These are phyloP conservation scores for Astrephomene gubernaculifera DNA, from an alignment of 139 green algal species.

Conservation along the genomic window DNA sequence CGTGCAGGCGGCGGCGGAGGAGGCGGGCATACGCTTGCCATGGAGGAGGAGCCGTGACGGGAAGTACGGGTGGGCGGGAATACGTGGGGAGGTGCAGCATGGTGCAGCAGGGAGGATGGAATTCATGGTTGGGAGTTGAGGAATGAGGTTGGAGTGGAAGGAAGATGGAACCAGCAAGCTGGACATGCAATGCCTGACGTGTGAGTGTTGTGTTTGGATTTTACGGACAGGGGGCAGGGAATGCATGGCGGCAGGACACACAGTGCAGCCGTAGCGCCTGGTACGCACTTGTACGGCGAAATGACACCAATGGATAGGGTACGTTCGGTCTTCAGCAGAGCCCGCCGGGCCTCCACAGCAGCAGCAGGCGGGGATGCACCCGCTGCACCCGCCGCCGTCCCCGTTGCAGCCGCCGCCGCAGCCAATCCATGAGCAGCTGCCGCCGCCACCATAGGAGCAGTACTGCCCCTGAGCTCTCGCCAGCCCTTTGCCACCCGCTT, in stretches of 20 bases:
- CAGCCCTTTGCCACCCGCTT: not conserved
- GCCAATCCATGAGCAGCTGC: not conserved
- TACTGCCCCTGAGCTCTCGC: not conserved
- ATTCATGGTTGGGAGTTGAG: no score
- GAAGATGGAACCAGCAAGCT: not conserved
- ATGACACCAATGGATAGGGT: slow-evolving; percentile 10
- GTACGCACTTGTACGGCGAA: slow-evolving; percentile 30
- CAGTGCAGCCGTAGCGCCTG: no score
- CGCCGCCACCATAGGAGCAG: not conserved
- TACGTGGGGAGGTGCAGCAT: not conserved
- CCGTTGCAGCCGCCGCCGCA: not conserved
- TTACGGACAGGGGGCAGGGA: no score
- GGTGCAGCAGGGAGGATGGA: no score
- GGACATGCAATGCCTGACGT: no score
- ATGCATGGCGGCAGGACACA: no score
- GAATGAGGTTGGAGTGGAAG: not conserved
- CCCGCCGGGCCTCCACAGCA: not conserved
- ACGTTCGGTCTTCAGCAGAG: not conserved
- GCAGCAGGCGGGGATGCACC: no score
- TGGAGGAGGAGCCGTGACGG: no score
- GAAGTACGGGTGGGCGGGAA: not conserved
- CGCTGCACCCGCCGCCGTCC: not conserved
- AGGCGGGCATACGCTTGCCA: no score
- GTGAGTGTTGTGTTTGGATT: no score
- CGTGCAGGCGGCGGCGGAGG: no score